Evolutionary conservation across 2,329 filamentous ascomycete genomes (phyloP).

Genomic region (Curvularia sp.): DNA sequence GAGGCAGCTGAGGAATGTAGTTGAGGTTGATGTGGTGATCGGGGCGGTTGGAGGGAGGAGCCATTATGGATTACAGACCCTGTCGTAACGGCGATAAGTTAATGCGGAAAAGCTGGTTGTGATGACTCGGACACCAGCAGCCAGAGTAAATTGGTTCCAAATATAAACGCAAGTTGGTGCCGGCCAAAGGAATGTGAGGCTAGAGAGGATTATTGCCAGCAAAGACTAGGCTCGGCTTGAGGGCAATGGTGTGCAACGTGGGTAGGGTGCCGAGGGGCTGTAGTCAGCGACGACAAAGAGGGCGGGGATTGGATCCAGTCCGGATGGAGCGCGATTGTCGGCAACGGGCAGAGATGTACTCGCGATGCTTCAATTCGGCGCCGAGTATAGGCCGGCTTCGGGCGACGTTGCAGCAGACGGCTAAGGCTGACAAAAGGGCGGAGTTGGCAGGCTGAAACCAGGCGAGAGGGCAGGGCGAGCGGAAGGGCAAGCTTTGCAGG

Average conservation of each 20-base stretch:
- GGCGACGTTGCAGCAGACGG: constrained; percentile 20
- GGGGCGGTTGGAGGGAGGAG: constrained; percentile 73
- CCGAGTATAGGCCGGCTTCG: constrained; percentile 27
- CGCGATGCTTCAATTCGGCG: constrained; percentile 8
- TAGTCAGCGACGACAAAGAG: constrained; percentile 2
- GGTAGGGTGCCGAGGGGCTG: constrained; percentile 27
- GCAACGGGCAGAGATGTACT: not conserved
- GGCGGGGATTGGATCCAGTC: constrained; percentile 36
- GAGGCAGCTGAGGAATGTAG: constrained; percentile 73
- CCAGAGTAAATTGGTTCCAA: constrained; percentile 43
- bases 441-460: constrained; percentile 13
- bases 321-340: constrained; percentile 28
- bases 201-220: constrained; percentile 42
- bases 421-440: constrained; percentile 10
- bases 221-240: constrained; percentile 29
- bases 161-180: constrained; percentile 45
- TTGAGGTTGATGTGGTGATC: constrained; percentile 84
- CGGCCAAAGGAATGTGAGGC: constrained; percentile 53
- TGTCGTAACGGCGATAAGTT: constrained; percentile 34
- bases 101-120: constrained; percentile 38
- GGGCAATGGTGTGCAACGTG: constrained; percentile 33
- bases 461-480: constrained; percentile 6
- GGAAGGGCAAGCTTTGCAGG: constrained; percentile 4
- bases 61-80: constrained; percentile 85
- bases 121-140: constrained; percentile 48